Base-by-base conservation (phyloP, 1,284 basidiomycete genomes). In the Inonotus obliquus region DNA sequence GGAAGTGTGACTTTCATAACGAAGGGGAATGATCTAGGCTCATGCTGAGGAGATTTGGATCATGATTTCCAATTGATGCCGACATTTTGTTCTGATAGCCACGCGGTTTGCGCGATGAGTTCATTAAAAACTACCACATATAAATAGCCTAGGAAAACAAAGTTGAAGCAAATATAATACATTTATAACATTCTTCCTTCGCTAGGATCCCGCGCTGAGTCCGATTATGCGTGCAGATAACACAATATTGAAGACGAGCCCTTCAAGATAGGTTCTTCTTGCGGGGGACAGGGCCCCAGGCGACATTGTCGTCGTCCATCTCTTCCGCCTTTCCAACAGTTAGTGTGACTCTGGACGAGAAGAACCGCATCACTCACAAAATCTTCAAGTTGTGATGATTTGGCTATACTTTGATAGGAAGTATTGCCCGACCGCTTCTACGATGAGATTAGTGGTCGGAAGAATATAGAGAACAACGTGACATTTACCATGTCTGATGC, bases 251-350 rank as follows among this genome's bases (percentile, higher is more conserved):
- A 6, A 21, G 19, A n/a, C 17, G 7, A 6, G 41, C 41, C 19
- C 41, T 4, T 44, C 19, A 44, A 44, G 41, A n/a, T 7, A 7
- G 10, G 41, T 11, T 21, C 57, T 51, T 59, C 29, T 49, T 49
- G 21, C 48, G 48, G 11, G 49, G 23, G 1, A 44, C 52, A 37
- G 59, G 59, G 17, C 59, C 59, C 59, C 59, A 60, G 6, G 59
- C 59, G 25, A 60, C 10, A 23, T 60, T 60, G 25, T 60, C 59
- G 39, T 60, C 59, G 7, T 60, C 59, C 23, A 60, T 60, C 32
- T 60, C 52, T 32, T 60, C 51, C 6, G 59, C 59, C 59, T 60
- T 6, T 19, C n/a, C 5, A 49, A 14, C 5, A 49, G 25, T 49
- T 17, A 14, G 41, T 49, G 23, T 21, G 25, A 23, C 2, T 7